Base-by-base conservation (phyloP, 1,139 yeast genomes). In the Pichia sp. region DNA sequence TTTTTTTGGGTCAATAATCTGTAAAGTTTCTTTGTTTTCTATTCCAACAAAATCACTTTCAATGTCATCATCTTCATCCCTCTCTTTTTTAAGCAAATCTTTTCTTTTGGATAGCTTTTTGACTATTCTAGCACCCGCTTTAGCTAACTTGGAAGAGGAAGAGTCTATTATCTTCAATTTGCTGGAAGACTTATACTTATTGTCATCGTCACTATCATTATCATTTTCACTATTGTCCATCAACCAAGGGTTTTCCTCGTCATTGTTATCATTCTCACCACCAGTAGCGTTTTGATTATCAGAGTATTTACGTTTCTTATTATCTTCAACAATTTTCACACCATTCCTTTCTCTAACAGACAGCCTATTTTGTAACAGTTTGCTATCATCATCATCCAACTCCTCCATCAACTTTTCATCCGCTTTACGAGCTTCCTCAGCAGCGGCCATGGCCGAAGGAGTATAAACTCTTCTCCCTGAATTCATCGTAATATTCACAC, bases 381-480 rank as follows among this genome's bases (percentile, higher is more conserved):
- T 76, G 6, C 79, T 72, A 47, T 81, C 79, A 58, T 87, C 93
- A 38, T 75, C 79, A 38, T 77, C 77, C 49, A 77, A 67, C 58
- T 86, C 90, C 32, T 77, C 76, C 44, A 73, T 53, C 32, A 78
- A 70, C 57, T 72, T 66, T 56, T 72, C 67, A 62, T 77, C 76
- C 2, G 75, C 61, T 43, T 75, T 76, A 23, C 75, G 72, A 57
- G 78, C 69, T 23, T 76, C 81, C 13, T 71, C 71, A 32, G 75
- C 75, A 32, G 75, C 68, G 40, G 74, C 71, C 19, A 77, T 68
- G 16, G 86, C 83, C 23, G 81, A 80, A 5, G 97, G 96, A 3
- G 90, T 82, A 65, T 88, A 92, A 5, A 84, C 77, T 69, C 96
- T 79, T 71, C 99, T 82, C 46, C 97, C 98, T 60, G 78, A 78